Percentiles rank a stretch among this genome's conserved stretches.
These are phyloP conservation scores for Fusarium subtropicale DNA, from an alignment of 2,329 filamentous ascomycete genomes.

Conservation along the genomic window DNA sequence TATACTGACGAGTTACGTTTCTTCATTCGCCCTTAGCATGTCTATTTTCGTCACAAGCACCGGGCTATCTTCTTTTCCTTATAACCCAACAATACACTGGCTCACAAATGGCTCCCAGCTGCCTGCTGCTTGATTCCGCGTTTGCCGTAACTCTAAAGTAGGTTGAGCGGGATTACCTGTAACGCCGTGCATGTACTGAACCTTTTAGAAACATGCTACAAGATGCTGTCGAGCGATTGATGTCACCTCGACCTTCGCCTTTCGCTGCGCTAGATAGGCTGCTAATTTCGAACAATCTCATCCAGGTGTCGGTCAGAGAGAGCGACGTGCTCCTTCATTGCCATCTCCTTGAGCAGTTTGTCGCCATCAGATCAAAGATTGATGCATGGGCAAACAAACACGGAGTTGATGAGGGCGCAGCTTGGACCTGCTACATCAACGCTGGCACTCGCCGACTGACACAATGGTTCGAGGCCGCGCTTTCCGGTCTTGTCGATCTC, in stretches of 20 bases:
- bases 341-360: slow-evolving; percentile 30
- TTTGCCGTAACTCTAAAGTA: slow-evolving; percentile 9
- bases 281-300: neutral
- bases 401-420: neutral
- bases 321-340: slow-evolving; percentile 20
- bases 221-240: neutral
- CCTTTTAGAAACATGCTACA: neutral
- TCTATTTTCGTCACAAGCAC: neutral
- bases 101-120: neutral
- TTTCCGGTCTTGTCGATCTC: neutral
- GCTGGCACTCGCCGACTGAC: slow-evolving; percentile 17
- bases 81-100: neutral
- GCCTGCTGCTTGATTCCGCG: neutral
- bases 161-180: neutral
- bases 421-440: slow-evolving; percentile 41
- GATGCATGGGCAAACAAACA: slow-evolving; percentile 19
- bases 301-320: slow-evolving; percentile 9
- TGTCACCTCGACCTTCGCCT: neutral
- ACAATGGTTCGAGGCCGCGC: slow-evolving; percentile 24
- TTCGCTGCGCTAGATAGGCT: slow-evolving; percentile 4
- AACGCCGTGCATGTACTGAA: neutral
- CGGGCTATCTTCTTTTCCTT: neutral
- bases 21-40: neutral
- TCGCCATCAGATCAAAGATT: slow-evolving; percentile 8
- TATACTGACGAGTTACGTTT: neutral